Conservation (phyloP, 768 basidiomycete species). For the Mycena vulgaris region DNA sequence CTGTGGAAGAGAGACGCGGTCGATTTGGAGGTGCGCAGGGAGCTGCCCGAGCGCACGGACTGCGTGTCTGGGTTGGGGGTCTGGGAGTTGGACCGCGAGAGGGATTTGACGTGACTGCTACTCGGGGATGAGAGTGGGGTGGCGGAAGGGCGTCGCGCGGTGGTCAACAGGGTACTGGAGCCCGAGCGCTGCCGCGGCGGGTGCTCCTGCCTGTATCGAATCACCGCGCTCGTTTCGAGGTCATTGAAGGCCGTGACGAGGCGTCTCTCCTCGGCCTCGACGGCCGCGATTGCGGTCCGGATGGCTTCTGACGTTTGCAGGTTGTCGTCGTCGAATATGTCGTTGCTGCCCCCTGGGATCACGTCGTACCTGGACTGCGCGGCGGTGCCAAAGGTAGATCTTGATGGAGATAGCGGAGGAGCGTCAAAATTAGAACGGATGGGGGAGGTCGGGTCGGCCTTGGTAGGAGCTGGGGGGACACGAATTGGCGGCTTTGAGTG, state of each 20-base stretch:
- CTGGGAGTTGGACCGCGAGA: constrained; percentile 30
- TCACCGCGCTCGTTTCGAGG: constrained; percentile 72
- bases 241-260: constrained; percentile 79
- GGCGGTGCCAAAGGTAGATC: constrained; percentile 41
- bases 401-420: constrained; percentile 38
- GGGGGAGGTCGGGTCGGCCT: constrained; percentile 20
- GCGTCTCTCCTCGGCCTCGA: constrained; percentile 76
- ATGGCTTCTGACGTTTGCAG: constrained; percentile 71
- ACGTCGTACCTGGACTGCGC: constrained; percentile 42
- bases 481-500: neutral
- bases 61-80: constrained; percentile 17
- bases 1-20: constrained; percentile 25
- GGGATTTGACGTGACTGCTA: constrained; percentile 1
- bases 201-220: constrained; percentile 60
- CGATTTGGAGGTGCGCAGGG: constrained; percentile 36
- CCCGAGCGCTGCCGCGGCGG: constrained; percentile 51
- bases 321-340: constrained; percentile 68
- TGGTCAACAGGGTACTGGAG: constrained; percentile 48
- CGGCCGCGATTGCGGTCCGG: constrained; percentile 69
- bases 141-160: constrained; percentile 42
- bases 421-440: constrained; percentile 23
- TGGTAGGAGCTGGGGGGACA: constrained; percentile 11
- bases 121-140: neutral
- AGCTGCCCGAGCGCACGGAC: constrained; percentile 32
- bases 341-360: constrained; percentile 44